These are phyloP conservation scores for Coniosporium tulheliwenetii DNA, from an alignment of 2,329 filamentous ascomycete genomes.

Conservation along the genomic window DNA sequence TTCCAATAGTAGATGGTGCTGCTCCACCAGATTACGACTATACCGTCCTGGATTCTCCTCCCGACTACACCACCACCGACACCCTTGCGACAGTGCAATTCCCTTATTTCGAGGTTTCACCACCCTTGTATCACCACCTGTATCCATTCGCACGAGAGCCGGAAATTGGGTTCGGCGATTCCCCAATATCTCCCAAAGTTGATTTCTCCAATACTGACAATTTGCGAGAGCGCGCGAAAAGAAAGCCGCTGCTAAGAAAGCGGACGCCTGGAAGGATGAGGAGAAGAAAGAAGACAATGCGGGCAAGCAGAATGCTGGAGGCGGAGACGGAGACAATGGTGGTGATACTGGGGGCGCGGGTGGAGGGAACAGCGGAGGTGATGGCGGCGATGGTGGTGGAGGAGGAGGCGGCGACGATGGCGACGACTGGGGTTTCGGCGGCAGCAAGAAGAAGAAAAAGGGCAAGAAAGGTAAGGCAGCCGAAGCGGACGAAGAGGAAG, in stretches of 20 bases:
- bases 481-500: slow-evolving; percentile 12
- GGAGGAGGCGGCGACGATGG: slow-evolving; percentile 16
- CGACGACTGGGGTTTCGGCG: slow-evolving; percentile 16
- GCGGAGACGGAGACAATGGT: slow-evolving; percentile 17
- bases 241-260: slow-evolving; percentile 21
- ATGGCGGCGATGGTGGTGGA: slow-evolving; percentile 12
- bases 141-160: background rate
- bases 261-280: slow-evolving; percentile 30
- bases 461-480: slow-evolving; percentile 14
- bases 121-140: slow-evolving; percentile 5
- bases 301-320: slow-evolving; percentile 17
- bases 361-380: slow-evolving; percentile 15
- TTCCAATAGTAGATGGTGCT: background rate
- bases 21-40: slow-evolving; percentile 28
- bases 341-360: slow-evolving; percentile 13
- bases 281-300: slow-evolving; percentile 24
- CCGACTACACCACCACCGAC: slow-evolving; percentile 27
- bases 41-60: slow-evolving; percentile 24
- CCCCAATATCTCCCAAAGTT: slow-evolving; percentile 29
- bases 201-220: slow-evolving; percentile 42
- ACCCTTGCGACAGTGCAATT: slow-evolving; percentile 17
- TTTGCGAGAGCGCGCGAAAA: slow-evolving; percentile 38
- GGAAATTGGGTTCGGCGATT: slow-evolving; percentile 26
- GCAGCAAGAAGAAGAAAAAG: slow-evolving; percentile 24
- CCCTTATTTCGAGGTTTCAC: slow-evolving; percentile 8